These are phyloP conservation scores for Cutaneotrichosporon sp. DNA, from an alignment of 1,284 basidiomycete genomes.

Conservation along the genomic window DNA sequence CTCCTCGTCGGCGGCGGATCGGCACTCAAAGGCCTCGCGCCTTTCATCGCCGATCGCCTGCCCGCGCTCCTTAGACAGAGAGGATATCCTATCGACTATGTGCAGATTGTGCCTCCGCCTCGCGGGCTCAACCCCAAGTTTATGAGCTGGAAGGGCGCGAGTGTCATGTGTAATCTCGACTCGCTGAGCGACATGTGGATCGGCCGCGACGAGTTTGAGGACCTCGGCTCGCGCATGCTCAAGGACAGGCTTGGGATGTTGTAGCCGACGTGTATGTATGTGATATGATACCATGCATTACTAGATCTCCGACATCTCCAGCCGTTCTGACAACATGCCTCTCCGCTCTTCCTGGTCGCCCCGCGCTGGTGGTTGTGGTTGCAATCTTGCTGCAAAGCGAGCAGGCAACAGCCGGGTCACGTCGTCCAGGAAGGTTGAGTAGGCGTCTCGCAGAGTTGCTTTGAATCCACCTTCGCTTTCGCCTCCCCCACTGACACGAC, in stretches of 20 bases:
- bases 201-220: constrained; percentile 74
- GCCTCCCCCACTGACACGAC: constrained; percentile 7
- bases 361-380: background rate
- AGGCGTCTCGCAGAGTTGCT: constrained; percentile 25
- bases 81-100: constrained; percentile 78
- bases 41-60: constrained; percentile 41
- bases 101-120: constrained; percentile 83
- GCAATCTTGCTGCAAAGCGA: background rate
- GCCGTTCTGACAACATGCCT: constrained; percentile 24
- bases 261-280: constrained; percentile 1
- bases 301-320: constrained; percentile 33
- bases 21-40: constrained; percentile 47
- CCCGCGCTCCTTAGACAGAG: constrained; percentile 68
- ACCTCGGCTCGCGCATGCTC: constrained; percentile 51
- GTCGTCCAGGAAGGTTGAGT: constrained; percentile 29
- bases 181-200: constrained; percentile 85
- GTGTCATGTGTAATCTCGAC: constrained; percentile 90
- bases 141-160: constrained; percentile 90
- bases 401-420: constrained; percentile 16
- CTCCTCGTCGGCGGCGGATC: constrained; percentile 79
- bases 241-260: constrained; percentile 44
- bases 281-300: constrained; percentile 4
- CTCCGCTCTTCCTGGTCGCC: constrained; percentile 14
- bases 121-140: constrained; percentile 87
- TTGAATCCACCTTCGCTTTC: constrained; percentile 14